Evolutionary conservation across 2,329 filamentous ascomycete genomes (phyloP).

Genomic region (Talaromyces sp.): DNA sequence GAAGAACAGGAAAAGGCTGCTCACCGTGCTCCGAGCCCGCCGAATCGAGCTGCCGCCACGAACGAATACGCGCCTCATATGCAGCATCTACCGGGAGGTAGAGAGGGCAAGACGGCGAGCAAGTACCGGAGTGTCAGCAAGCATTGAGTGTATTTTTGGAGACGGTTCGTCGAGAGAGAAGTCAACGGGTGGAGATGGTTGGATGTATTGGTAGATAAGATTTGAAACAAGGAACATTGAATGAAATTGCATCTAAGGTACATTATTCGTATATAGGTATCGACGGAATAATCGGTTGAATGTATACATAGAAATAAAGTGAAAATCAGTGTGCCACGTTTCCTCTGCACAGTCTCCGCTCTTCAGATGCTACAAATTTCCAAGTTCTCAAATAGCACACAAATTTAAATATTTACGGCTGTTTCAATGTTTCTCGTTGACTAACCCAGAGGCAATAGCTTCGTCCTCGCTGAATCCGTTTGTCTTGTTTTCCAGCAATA

Average conservation of each 20-base stretch:
- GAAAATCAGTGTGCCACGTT: background rate
- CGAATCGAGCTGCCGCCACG: conserved; percentile 9
- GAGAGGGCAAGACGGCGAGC: conserved; percentile 8
- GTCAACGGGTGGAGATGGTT: background rate
- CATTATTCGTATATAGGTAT: background rate
- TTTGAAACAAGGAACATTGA: background rate
- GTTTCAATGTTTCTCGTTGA: background rate
- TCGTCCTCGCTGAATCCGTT: background rate
- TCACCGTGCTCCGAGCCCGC: conserved; percentile 5
- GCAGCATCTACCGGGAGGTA: background rate
- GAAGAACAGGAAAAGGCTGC: conserved; percentile 5
- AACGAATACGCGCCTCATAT: background rate
- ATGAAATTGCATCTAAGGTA: background rate
- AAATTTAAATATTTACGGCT: too few relatives aligned
- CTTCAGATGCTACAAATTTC: background rate
- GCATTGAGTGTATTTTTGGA: background rate
- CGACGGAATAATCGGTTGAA: background rate
- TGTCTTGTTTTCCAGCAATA: background rate
- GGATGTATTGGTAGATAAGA: background rate
- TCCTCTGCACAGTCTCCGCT: background rate
- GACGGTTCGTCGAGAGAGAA: background rate
- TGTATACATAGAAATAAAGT: background rate
- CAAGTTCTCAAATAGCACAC: background rate
- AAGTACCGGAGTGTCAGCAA: conserved; percentile 9
- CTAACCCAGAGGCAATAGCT: background rate